Evolutionary conservation across 129 eudicot genomes (phyloP).

Genomic region (carrot (Daucus carota)): DNA sequence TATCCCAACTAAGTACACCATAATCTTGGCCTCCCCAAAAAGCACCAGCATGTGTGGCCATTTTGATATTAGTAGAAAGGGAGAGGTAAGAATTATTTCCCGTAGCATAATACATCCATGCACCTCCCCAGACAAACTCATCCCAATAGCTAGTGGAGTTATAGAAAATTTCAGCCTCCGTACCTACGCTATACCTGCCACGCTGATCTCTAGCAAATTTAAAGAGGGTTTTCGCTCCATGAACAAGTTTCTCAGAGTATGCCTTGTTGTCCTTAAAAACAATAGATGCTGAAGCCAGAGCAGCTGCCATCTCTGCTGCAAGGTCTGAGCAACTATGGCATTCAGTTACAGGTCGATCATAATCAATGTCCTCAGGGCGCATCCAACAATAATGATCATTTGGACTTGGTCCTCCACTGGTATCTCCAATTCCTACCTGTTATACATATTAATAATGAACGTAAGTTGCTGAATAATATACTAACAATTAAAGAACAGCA

Average conservation of each 20-base stretch:
- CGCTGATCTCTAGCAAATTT: conserved; percentile 66
- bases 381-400: conserved; percentile 93
- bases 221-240: conserved; percentile 84
- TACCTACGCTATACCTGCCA: conserved; percentile 62
- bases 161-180: conserved; percentile 66
- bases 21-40: conserved; percentile 92
- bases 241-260: conserved; percentile 86
- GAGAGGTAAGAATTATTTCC: conserved; percentile 71
- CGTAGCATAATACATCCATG: conserved; percentile 94
- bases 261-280: conserved; percentile 91
- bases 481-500: neutral
- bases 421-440: conserved; percentile 85
- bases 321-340: conserved; percentile 82
- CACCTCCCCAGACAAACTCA: conserved; percentile 85
- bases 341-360: conserved; percentile 55
- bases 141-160: conserved; percentile 87
- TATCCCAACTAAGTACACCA: conserved; percentile 96
- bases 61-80: conserved; percentile 65
- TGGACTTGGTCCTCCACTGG: conserved; percentile 57
- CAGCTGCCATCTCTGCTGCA: conserved; percentile 98
- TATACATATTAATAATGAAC: conserved; percentile 3
- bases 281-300: conserved; percentile 88
- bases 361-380: conserved; percentile 91
- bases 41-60: conserved; percentile 93
- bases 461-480: neutral